Conservation (phyloP, 129 eudicot genomes). For the Flaveria trinervia region DNA sequence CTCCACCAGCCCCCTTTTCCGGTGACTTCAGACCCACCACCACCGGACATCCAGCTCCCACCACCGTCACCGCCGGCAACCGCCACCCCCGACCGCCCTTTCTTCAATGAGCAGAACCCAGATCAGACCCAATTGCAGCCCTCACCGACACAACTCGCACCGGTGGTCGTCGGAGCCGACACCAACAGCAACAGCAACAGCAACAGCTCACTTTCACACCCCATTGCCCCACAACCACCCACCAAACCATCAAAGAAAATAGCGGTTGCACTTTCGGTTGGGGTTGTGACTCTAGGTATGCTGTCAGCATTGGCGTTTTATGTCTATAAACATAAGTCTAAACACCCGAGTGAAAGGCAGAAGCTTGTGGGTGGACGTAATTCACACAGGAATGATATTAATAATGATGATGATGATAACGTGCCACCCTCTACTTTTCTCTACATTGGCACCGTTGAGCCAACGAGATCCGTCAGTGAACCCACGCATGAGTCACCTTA, state of each 20-base stretch:
- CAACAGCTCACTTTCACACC: slow-evolving; percentile 45
- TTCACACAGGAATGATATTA: slow-evolving; percentile 43
- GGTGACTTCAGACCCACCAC: slow-evolving; percentile 70
- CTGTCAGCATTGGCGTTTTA: slow-evolving; percentile 77
- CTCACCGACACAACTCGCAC: slow-evolving; percentile 36
- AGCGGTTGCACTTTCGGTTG: slow-evolving; percentile 81
- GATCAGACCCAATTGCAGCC: slow-evolving; percentile 52
- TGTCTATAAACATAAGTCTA: slow-evolving; percentile 58
- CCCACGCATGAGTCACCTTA: slow-evolving; percentile 65
- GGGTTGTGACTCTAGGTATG: slow-evolving; percentile 75
- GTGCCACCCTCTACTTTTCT: slow-evolving; percentile 72
- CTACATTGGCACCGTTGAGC: slow-evolving; percentile 93
- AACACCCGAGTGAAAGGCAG: slow-evolving; percentile 50
- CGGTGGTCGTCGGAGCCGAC: slow-evolving; percentile 33
- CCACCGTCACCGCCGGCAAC: slow-evolving; percentile 34
- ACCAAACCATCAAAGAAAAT: slow-evolving; percentile 66
- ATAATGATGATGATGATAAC: slow-evolving; percentile 55
- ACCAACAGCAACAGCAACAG: not conserved
- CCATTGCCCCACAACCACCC: slow-evolving; percentile 60
- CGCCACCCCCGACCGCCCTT: slow-evolving; percentile 70
- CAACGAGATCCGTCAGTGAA: slow-evolving; percentile 56
- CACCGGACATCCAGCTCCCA: slow-evolving; percentile 55
- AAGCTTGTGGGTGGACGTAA: slow-evolving; percentile 63
- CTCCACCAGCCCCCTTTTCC: slow-evolving; percentile 92
- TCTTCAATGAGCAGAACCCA: slow-evolving; percentile 67